Evolutionary conservation across 495 filamentous ascomycete genomes (phyloP).

Genomic region (Penicillium bovifimosum): DNA sequence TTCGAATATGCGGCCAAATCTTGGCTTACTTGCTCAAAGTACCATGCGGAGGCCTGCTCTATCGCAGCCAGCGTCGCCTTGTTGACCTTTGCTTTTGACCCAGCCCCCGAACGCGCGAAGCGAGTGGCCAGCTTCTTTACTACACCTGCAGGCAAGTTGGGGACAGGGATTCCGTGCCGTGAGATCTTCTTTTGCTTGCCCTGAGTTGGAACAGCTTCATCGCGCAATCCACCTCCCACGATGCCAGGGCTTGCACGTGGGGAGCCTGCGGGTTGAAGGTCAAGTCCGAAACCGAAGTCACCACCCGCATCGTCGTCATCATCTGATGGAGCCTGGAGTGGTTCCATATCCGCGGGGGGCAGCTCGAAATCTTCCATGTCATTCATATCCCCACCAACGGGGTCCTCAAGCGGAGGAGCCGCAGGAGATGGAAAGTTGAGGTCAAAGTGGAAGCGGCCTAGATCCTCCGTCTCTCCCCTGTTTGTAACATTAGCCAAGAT

Average conservation of each 20-base stretch:
- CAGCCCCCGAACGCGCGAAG: constrained; percentile 57
- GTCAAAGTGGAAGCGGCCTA: constrained; percentile 41
- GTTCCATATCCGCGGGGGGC: constrained; percentile 29
- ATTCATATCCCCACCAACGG: constrained; percentile 25
- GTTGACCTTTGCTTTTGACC: constrained; percentile 58
- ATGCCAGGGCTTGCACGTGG: constrained; percentile 36
- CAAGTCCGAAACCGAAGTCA: constrained; percentile 29
- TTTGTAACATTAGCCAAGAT: constrained; percentile 24
- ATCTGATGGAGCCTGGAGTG: constrained; percentile 17
- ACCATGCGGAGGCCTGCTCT: constrained; percentile 77
- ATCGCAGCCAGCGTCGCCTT: constrained; percentile 69
- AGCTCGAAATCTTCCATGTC: constrained; percentile 40
- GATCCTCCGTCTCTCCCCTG: constrained; percentile 45
- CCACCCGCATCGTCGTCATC: constrained; percentile 23
- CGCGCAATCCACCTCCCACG: constrained; percentile 39
- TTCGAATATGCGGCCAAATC: constrained; percentile 74
- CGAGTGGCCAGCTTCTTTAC: constrained; percentile 71
- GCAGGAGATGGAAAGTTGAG: constrained; percentile 40
- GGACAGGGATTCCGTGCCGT: constrained; percentile 66
- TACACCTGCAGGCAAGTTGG: constrained; percentile 62
- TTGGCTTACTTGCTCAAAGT: constrained; percentile 78
- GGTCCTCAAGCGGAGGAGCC: constrained; percentile 26
- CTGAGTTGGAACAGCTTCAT: constrained; percentile 23
- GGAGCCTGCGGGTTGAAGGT: constrained; percentile 24
- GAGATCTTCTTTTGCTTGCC: constrained; percentile 57